These are phyloP conservation scores for Yamadazyma sp. DNA, from an alignment of 1,139 yeast species.

Conservation along the genomic window DNA sequence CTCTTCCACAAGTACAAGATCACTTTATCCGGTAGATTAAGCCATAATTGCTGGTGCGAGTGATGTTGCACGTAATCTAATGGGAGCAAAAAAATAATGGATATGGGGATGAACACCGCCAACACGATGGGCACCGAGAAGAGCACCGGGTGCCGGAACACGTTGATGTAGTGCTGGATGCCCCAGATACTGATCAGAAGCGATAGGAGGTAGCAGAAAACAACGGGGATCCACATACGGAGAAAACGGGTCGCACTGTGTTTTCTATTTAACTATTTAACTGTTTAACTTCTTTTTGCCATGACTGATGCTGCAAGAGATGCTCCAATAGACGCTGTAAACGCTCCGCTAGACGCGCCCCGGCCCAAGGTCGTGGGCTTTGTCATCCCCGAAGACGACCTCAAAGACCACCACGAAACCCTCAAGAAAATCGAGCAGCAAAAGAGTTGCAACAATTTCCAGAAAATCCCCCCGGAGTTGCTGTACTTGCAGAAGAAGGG, in stretches of 20 bases:
- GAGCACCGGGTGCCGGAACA: constrained; percentile 36
- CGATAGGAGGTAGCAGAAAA: constrained; percentile 28
- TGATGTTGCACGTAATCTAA: constrained; percentile 38
- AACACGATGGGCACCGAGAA: constrained; percentile 34
- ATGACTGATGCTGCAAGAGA: too few relatives aligned
- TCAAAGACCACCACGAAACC: constrained; percentile 33
- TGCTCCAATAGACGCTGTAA: too few relatives aligned
- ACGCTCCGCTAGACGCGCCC: too few relatives aligned
- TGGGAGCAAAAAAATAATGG: constrained; percentile 42
- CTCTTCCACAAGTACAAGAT: constrained; percentile 65
- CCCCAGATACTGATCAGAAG: constrained; percentile 34
- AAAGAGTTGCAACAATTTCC: constrained; percentile 34
- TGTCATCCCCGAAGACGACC: constrained; percentile 41
- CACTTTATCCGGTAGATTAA: constrained; percentile 38
- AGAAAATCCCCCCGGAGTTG: constrained; percentile 45
- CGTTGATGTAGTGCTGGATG: constrained; percentile 36
- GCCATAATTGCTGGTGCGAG: constrained; percentile 17
- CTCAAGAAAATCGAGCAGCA: constrained; percentile 27
- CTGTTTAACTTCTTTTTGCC: too few relatives aligned
- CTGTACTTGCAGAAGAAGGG: constrained; percentile 34
- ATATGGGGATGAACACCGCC: constrained; percentile 45
- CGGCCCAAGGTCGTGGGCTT: constrained; percentile 37
- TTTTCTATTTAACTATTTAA: too few relatives aligned
- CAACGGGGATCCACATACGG: constrained; percentile 31
- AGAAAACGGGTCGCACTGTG: not conserved